These are phyloP conservation scores for Penicillium brasilianum DNA, from an alignment of 2,329 filamentous ascomycete genomes.

Conservation along the genomic window DNA sequence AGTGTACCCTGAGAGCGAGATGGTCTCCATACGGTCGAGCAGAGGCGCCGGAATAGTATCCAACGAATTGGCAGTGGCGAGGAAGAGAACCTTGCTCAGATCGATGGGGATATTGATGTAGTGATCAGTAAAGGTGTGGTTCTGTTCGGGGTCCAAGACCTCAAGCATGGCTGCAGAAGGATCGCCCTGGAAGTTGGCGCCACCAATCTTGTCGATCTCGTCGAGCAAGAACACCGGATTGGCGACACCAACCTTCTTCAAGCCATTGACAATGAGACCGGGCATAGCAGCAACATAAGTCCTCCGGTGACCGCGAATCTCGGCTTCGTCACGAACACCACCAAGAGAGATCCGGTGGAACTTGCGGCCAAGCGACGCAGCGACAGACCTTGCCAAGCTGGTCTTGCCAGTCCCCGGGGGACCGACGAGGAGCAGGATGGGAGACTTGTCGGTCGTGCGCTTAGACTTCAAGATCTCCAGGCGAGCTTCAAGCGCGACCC, in stretches of 20 bases:
- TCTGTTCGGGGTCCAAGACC: slow-evolving; percentile 96
- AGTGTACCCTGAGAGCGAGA: slow-evolving; percentile 91
- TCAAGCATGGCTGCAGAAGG: slow-evolving; percentile 97
- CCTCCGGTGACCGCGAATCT: slow-evolving; percentile 90
- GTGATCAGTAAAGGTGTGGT: slow-evolving; percentile 91
- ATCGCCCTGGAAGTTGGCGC: slow-evolving; percentile 90
- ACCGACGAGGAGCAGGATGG: slow-evolving; percentile 89
- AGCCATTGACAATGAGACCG: slow-evolving; percentile 86
- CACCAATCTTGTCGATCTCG: slow-evolving; percentile 96
- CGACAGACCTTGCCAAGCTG: slow-evolving; percentile 89
- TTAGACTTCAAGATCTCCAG: slow-evolving; percentile 78
- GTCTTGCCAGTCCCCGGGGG: slow-evolving; percentile 97
- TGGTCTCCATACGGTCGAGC: slow-evolving; percentile 96
- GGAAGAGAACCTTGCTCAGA: slow-evolving; percentile 94
- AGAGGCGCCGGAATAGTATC: slow-evolving; percentile 95
- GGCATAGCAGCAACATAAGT: slow-evolving; percentile 99
- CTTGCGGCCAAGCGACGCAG: slow-evolving; percentile 87
- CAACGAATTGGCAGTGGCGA: slow-evolving; percentile 92
- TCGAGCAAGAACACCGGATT: slow-evolving; percentile 96
- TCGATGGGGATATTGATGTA: slow-evolving; percentile 96
- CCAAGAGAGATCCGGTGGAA: slow-evolving; percentile 97
- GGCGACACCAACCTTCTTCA: slow-evolving; percentile 93
- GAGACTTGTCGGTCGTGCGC: slow-evolving; percentile 91
- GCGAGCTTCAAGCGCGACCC: slow-evolving; percentile 61
- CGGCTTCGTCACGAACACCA: slow-evolving; percentile 93